These are phyloP conservation scores for Bryoglossum gracile DNA, from an alignment of 495 filamentous ascomycete species.

Conservation along the genomic window DNA sequence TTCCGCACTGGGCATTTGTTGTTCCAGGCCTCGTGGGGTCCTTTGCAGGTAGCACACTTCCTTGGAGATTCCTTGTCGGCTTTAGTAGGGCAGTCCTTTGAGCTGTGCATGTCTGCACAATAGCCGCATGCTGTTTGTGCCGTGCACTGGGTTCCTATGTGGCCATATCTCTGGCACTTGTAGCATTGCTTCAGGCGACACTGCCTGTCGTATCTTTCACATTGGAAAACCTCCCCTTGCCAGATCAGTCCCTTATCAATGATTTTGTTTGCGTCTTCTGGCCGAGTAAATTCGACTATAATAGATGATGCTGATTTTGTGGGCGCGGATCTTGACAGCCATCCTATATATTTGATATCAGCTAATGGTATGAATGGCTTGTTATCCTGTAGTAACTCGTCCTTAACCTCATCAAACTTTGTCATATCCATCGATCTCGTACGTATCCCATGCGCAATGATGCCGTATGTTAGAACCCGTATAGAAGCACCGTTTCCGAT, in stretches of 20 bases:
- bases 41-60: conserved; percentile 14
- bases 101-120: conserved; percentile 14
- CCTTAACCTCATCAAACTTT: conserved; percentile 6
- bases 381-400: conserved; percentile 10
- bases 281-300: not conserved
- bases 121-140: conserved; percentile 16
- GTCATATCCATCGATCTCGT: conserved; percentile 5
- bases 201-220: conserved; percentile 18
- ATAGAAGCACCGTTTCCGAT: not conserved
- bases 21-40: conserved; percentile 17
- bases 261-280: conserved; percentile 13
- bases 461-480: conserved; percentile 8
- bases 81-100: conserved; percentile 15
- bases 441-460: conserved; percentile 2
- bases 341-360: conserved; percentile 12
- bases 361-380: conserved; percentile 7
- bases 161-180: conserved; percentile 20
- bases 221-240: conserved; percentile 18
- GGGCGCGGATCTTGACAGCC: conserved; percentile 1
- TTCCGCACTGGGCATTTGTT: conserved; percentile 14
- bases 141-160: conserved; percentile 23
- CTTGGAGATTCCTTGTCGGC: conserved; percentile 4
- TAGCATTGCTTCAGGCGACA: conserved; percentile 22
- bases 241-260: conserved; percentile 12
- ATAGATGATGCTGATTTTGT: not conserved